Conservation (phyloP, 805 yeast species). For the Lachancea quebecensis region DNA sequence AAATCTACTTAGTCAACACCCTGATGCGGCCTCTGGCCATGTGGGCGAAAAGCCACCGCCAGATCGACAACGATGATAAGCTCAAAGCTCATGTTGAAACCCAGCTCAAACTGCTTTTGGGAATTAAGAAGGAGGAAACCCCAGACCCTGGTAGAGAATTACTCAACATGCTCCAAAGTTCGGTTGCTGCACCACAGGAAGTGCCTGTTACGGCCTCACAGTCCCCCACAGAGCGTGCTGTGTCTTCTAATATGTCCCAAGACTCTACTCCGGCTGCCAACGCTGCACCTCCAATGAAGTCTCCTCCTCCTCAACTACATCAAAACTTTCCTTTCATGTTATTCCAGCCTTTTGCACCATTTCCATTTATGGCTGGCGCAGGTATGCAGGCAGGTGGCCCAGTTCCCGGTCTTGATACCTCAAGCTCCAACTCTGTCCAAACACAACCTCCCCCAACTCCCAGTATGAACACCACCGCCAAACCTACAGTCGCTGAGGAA, state of each 20-base stretch:
- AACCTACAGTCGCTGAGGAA: conserved; percentile 9
- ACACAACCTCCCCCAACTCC: conserved; percentile 13
- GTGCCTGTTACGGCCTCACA: conserved; percentile 14
- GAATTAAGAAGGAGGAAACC: conserved; percentile 39
- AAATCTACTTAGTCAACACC: conserved; percentile 34
- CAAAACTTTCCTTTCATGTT: conserved; percentile 16
- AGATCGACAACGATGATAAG: conserved; percentile 46
- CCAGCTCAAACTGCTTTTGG: conserved; percentile 57
- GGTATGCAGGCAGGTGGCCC: conserved; percentile 9
- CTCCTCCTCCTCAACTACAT: conserved; percentile 7
- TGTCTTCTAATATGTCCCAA: background rate
- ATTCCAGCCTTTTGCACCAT: conserved; percentile 31
- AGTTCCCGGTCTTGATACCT: conserved; percentile 7
- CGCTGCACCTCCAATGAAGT: conserved; percentile 1
- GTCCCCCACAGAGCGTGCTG: conserved; percentile 8
- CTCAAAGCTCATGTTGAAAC: conserved; percentile 57
- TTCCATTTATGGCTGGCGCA: conserved; percentile 24
- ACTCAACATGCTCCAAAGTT: conserved; percentile 51
- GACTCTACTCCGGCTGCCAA: background rate
- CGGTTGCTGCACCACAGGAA: conserved; percentile 24
- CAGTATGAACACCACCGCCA: conserved; percentile 7
- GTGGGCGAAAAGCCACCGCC: conserved; percentile 52
- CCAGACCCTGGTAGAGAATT: conserved; percentile 74
- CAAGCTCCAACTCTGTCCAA: conserved; percentile 7
- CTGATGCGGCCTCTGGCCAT: conserved; percentile 38